Base-by-base conservation (phyloP, 164 flowering plant species). In the Chloranthus sessilifolius region DNA sequence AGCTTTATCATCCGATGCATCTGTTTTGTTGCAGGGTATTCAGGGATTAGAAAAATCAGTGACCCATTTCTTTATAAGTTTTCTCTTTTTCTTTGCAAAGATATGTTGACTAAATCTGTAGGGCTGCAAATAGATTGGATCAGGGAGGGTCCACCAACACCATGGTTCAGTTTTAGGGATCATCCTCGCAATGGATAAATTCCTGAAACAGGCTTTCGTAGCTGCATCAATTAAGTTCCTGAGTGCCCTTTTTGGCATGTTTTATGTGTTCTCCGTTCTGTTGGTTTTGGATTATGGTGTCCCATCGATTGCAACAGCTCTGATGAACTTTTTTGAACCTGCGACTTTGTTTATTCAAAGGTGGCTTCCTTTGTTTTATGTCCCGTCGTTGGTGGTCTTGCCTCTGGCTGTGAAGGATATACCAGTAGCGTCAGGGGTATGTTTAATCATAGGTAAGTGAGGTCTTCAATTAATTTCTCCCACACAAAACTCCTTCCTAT, bases 291-390 rank as follows among this genome's bases (percentile, higher is more conserved):
- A 91, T 68, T 38, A 63, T 7, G 52, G 63, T 3, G 49, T 80
- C 27, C 90, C 98, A 0, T 55, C 74, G n/a, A 86, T 83, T 0
- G 95, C 98, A 0, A 65, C 60, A 2, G 52, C 69, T 38, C 58
- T 85, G 61, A 67, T 81, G 82, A 72, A 67, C 59, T 91, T 91
- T 69, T 91, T 88, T 54, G 78, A 88, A 76, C 98, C 96, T 0
- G 95, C 96, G 0, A 71, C 72, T 28, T 22, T 83, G 73, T 88
- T 88, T 57, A 88, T 91, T 17, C 98, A 88, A 66, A 81, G 96
- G 58, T 91, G 98, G 98, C 88, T 91, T 22, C 98, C 96, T 1
- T 48, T 91, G 77, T 88, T 88, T 53, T 91, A 91, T 56, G 96
- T 91, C 45, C 98, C 98, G 1, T 81, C 92, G 19, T 66, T 91